Evolutionary conservation across 441 rosid species (phyloP), one percentile per base, ranked within the genome.

Genomic region (Geranium incanum): DNA sequence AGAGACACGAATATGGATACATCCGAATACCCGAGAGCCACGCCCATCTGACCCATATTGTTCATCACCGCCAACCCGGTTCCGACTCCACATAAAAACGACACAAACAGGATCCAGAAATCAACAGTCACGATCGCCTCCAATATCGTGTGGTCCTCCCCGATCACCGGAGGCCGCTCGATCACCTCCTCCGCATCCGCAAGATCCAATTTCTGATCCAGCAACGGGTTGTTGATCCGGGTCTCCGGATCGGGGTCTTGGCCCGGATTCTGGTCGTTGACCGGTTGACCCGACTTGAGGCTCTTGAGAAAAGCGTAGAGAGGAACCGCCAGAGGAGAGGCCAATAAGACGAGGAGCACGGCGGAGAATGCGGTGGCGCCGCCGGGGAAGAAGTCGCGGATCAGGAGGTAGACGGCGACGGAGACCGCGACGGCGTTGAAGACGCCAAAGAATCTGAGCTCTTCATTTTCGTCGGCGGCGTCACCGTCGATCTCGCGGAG

Each of bases 31-130:
- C 98, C 97, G 70, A 89, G 93, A 1, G 98, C 89, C 72, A 83
- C 74, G 0, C 98, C 98, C 0, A 93, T 93, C 77, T 93, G 98
- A 2, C 93, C 96, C 95, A 88, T 85, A 64, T 93, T 93, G 75
- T 93, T 91, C 89, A 86, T 86, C 68, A 91, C 96, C 0, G 97
- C 91, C 77, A 93, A 72, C 0, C 98, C 98, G 0, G 98, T 89
- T 0, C 98, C 98, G 0, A 91, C 97, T 7, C 98, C 98, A 60
- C 91, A 88, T 7, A 93, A 66, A 74, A 93, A 93, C 60, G 98
- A 89, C 4, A 80, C 77, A 12, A 93, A 93, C 55, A 93, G 62
- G 37, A 93, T 74, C 98, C 98, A 93, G 71, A 93, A 91, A 72
- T 93, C 98, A 36, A 78, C 66, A 6, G 90, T 91, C 78, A 39